Evolutionary conservation across 768 basidiomycete species (phyloP).

Genomic region (Trametes villosa): DNA sequence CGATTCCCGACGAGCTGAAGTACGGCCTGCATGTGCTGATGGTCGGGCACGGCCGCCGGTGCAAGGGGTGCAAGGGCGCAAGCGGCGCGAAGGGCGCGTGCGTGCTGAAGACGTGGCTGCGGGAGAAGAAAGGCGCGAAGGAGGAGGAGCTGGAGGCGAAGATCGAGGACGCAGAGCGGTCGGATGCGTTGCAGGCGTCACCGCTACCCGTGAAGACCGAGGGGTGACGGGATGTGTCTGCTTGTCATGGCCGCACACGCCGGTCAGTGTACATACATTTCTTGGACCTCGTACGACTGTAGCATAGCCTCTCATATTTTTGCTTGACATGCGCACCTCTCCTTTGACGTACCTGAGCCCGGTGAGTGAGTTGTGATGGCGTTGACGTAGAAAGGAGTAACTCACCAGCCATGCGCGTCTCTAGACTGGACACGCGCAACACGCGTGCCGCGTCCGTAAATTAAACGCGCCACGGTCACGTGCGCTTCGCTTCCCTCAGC

Average conservation of each 20-base stretch:
- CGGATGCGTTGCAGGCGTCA: background rate
- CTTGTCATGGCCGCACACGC: background rate
- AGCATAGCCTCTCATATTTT: background rate
- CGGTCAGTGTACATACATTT: background rate
- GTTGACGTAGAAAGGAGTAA: background rate
- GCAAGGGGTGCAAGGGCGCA: conserved; percentile 55
- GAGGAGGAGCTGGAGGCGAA: conserved; percentile 27
- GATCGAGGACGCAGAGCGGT: conserved; percentile 17
- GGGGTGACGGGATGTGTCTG: conserved; percentile 2
- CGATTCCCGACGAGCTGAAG: conserved; percentile 56
- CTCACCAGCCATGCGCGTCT: background rate
- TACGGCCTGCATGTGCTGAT: conserved; percentile 62
- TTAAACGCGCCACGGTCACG: background rate
- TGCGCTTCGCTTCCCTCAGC: background rate
- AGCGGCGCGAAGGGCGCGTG: conserved; percentile 35
- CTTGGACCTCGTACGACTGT: background rate
- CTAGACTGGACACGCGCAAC: background rate
- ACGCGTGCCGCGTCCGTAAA: conserved; percentile 1
- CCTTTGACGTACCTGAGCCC: background rate
- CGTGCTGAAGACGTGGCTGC: conserved; percentile 43
- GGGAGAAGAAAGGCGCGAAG: conserved; percentile 27
- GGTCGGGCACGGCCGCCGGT: conserved; percentile 58
- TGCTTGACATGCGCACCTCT: background rate
- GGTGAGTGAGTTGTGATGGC: background rate
- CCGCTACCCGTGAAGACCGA: conserved; percentile 3